A percentile compares a stretch with the other conserved stretches of the same genome.
phyloP scores from a whole-genome alignment of 129 eudicot species.

The Escallonia rubra region DNA sequence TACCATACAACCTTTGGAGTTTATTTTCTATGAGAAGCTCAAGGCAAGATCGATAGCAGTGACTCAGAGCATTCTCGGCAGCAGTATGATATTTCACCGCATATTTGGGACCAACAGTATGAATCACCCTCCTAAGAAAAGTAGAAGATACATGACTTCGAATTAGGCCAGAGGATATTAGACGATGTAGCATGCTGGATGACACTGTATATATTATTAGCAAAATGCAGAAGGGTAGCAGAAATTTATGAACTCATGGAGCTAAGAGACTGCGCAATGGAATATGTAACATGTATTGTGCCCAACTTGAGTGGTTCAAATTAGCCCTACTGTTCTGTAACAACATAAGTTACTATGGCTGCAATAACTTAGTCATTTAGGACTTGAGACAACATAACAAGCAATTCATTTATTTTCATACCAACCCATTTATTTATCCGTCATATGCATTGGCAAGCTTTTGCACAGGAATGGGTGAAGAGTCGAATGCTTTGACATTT shows the following conservation, averaged over 20 bases:
- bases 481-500: no score
- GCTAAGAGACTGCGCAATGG: background rate
- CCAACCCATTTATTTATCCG: no score
- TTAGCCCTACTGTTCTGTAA: background rate
- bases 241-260: background rate
- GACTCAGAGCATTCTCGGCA: conserved; percentile 98
- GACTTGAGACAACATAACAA: background rate
- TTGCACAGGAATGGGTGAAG: no score
- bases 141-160: background rate
- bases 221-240: background rate
- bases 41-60: conserved; percentile 92
- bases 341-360: background rate
- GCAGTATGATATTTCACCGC: conserved; percentile 99
- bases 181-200: no score
- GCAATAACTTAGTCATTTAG: background rate
- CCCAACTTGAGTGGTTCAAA: background rate
- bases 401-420: no score
- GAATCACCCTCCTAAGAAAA: conserved; percentile 85
- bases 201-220: background rate
- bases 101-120: conserved; percentile 98
- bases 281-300: background rate
- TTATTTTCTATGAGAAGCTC: conserved; percentile 93
- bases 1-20: conserved; percentile 56
- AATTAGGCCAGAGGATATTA: background rate
- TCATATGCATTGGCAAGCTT: no score